Evolutionary conservation across 345 rosid species (phyloP).

Genomic region (Populus nigra): DNA sequence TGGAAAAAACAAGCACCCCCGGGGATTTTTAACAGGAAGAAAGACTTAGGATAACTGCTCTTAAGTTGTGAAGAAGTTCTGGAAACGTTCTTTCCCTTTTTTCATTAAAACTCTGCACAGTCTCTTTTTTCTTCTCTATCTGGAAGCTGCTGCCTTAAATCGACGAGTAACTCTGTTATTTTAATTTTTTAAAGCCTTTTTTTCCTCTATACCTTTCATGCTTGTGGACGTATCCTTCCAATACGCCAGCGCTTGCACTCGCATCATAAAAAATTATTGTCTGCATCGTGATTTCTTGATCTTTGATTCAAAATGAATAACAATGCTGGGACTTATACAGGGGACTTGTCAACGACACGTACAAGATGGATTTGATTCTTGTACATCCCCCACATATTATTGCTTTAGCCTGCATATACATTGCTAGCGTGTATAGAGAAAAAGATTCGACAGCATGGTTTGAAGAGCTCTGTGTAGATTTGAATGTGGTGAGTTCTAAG

Average conservation of each 20-base stretch:
- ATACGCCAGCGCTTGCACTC: neutral
- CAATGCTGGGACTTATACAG: conserved; percentile 31
- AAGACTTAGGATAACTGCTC: neutral
- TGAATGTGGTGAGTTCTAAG: conserved; percentile 72
- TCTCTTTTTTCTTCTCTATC: neutral
- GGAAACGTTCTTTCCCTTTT: neutral
- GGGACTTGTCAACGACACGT: conserved; percentile 96
- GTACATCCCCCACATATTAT: conserved; percentile 82
- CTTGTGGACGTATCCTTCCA: neutral
- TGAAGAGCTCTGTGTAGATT: conserved; percentile 94
- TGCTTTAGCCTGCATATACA: conserved; percentile 89
- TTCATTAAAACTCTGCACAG: neutral
- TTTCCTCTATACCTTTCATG: neutral
- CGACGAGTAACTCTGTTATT: neutral
- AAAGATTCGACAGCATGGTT: conserved; percentile 88
- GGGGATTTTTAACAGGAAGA: neutral
- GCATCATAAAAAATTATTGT: neutral
- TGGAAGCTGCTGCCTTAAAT: neutral
- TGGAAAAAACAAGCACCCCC: neutral
- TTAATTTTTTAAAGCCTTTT: neutral
- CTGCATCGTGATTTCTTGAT: neutral
- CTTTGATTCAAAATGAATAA: neutral
- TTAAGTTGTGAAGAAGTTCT: neutral
- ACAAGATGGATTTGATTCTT: conserved; percentile 93
- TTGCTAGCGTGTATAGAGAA: conserved; percentile 70